phyloP scores from a whole-genome alignment of 495 filamentous ascomycete species.

The Daldinia grandis region DNA sequence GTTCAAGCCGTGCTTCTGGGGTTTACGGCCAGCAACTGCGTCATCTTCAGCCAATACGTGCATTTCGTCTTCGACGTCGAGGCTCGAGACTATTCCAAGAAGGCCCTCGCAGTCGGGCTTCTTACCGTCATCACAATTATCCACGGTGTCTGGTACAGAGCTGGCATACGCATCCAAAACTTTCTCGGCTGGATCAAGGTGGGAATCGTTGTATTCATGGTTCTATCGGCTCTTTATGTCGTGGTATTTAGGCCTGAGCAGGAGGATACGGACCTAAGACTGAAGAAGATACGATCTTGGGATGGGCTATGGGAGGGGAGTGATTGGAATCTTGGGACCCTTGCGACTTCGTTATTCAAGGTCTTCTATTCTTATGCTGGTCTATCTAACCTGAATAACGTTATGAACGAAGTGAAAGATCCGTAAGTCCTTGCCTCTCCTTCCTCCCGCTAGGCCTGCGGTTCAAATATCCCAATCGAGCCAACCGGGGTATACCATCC shows the following conservation, averaged over 20 bases:
- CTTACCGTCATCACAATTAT: conserved; percentile 68
- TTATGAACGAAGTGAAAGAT: conserved; percentile 77
- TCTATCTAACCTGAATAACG: conserved; percentile 74
- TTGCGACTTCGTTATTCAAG: conserved; percentile 74
- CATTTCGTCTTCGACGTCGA: conserved; percentile 67
- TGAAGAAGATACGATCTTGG: conserved; percentile 38
- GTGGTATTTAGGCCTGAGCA: conserved; percentile 50
- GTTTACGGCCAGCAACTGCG: conserved; percentile 74
- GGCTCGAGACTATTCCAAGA: conserved; percentile 59
- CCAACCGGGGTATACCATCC: not conserved
- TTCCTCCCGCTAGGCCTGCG: not conserved
- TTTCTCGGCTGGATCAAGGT: conserved; percentile 73
- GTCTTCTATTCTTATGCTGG: conserved; percentile 78
- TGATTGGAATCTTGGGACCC: conserved; percentile 62
- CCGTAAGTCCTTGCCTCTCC: conserved; percentile 47
- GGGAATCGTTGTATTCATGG: conserved; percentile 69
- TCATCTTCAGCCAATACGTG: conserved; percentile 75
- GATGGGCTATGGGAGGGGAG: conserved; percentile 61
- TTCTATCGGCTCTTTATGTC: conserved; percentile 65
- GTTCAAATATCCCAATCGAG: not conserved
- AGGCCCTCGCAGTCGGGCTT: conserved; percentile 67
- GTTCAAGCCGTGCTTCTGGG: conserved; percentile 73
- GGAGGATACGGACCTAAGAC: conserved; percentile 15
- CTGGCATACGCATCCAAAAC: conserved; percentile 72
- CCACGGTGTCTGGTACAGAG: conserved; percentile 67